Evolutionary conservation across 176 grass and related monocot species (phyloP), one percentile per base, ranked within the genome.

Genomic region (Carex scoparia): DNA sequence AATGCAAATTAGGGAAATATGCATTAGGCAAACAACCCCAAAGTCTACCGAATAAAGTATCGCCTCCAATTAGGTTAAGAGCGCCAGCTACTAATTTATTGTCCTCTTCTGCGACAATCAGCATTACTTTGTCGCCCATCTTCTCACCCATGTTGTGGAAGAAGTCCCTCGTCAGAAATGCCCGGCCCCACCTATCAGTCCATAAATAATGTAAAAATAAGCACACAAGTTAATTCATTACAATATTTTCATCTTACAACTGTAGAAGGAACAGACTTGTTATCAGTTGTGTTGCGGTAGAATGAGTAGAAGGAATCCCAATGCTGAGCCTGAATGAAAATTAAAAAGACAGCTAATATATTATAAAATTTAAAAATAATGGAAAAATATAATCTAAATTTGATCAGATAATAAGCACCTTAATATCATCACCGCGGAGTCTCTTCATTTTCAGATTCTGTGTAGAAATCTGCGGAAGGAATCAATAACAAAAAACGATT

Each of bases 281-380:
- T 99, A 87, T 99, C 93, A 49, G 96, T 99, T 81, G 96, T 99
- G 90, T 92, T 99, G 61, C 84, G 85, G 85, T 99, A 99, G 88
- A 95, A 99, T 75, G 87, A 87, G 81, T 94, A 95, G 85, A 99
- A 99, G 51, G 78, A 79, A 57, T 95, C 96, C 93, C 96, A 98
- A 56, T 95, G 90, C 51, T 78, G 82, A 70, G 88, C 91, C 96
- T 99, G 93, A 79, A 58, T 56, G 10, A 79, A 80, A 89, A 87
- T 90, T 79, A 9, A 12, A 12, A 93, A 88, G 68, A 56, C 54
- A 72, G 84, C 57, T 9, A 32, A 82, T 84, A 60, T 88, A 91
- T 74, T 84, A 78, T 13, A 80, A 84, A 2, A 84, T 75, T 66
- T 42, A 81, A 81, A 11, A 84, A 68, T 37, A 35, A 53, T 32